Evolutionary conservation across 2,329 filamentous ascomycete species (phyloP).

Genomic region (Tricladium varicosporioides): DNA sequence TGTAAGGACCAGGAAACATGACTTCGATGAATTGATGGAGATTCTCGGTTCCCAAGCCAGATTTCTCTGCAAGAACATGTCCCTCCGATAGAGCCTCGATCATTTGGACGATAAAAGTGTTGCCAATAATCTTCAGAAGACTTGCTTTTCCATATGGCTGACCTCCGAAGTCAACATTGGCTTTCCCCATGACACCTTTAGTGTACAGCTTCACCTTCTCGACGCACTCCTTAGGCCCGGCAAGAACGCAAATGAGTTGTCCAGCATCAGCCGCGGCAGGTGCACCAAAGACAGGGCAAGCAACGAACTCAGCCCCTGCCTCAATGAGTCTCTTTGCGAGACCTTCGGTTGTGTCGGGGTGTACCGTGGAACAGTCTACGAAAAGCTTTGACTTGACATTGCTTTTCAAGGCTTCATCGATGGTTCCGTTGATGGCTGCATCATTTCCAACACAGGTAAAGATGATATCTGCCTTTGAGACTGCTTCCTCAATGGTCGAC

Average conservation of each 20-base stretch:
- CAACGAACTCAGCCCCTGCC: slow-evolving; percentile 71
- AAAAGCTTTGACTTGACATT: slow-evolving; percentile 71
- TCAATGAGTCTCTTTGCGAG: slow-evolving; percentile 56
- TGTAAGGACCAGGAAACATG: slow-evolving; percentile 74
- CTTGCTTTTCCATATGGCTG: slow-evolving; percentile 66
- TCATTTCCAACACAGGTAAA: slow-evolving; percentile 83
- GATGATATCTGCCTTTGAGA: slow-evolving; percentile 70
- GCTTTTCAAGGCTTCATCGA: slow-evolving; percentile 54
- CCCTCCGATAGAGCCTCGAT: slow-evolving; percentile 74
- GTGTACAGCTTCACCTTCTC: slow-evolving; percentile 67
- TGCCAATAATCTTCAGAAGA: slow-evolving; percentile 77
- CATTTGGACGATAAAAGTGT: slow-evolving; percentile 78
- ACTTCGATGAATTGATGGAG: slow-evolving; percentile 69
- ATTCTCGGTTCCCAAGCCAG: slow-evolving; percentile 67
- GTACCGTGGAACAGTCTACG: slow-evolving; percentile 84
- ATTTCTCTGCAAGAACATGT: slow-evolving; percentile 76
- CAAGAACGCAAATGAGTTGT: slow-evolving; percentile 69
- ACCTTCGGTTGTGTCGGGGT: slow-evolving; percentile 74
- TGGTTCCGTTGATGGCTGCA: slow-evolving; percentile 62
- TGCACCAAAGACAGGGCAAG: slow-evolving; percentile 68
- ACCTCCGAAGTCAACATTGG: slow-evolving; percentile 67
- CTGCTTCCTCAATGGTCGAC: slow-evolving; percentile 62
- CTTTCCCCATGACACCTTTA: slow-evolving; percentile 67
- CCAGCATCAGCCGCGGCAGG: slow-evolving; percentile 70
- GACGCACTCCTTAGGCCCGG: slow-evolving; percentile 60